Evolutionary conservation across 768 basidiomycete genomes (phyloP).

Genomic region (Mycena indigotica): DNA sequence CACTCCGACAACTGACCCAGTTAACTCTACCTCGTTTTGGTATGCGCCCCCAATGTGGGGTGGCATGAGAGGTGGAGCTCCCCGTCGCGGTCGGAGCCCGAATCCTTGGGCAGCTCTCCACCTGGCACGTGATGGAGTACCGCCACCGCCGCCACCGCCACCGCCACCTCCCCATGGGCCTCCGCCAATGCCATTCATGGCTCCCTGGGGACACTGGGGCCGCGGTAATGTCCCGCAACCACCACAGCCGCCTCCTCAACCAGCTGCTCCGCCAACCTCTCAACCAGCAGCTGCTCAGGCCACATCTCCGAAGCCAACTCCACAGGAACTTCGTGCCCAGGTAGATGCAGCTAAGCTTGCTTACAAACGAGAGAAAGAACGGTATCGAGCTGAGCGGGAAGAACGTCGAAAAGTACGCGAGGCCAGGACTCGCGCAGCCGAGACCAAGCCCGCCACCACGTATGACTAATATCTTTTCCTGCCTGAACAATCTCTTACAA

Average conservation of each 20-base stretch:
- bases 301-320: slow-evolving; percentile 24
- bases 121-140: slow-evolving; percentile 9
- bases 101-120: slow-evolving; percentile 3
- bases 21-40: slow-evolving; percentile 23
- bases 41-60: slow-evolving; percentile 11
- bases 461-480: no score
- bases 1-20: slow-evolving; percentile 14
- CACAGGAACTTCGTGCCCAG: slow-evolving; percentile 45
- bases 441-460: no score
- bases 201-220: neutral
- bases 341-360: slow-evolving; percentile 67
- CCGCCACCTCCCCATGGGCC: slow-evolving; percentile 14
- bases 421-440: slow-evolving; percentile 20
- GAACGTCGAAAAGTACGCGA: slow-evolving; percentile 44
- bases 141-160: slow-evolving; percentile 14
- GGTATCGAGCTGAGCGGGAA: slow-evolving; percentile 62
- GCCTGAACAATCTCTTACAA: no score
- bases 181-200: slow-evolving; percentile 10
- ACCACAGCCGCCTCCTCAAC: slow-evolving; percentile 19
- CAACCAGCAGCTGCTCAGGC: slow-evolving; percentile 23
- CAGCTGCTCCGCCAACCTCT: slow-evolving; percentile 23
- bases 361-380: slow-evolving; percentile 73
- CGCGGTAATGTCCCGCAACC: slow-evolving; percentile 10
- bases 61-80: slow-evolving; percentile 4
- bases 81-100: slow-evolving; percentile 9